These are phyloP conservation scores for Candida hungchunana DNA, from an alignment of 805 yeast genomes.

Conservation along the genomic window DNA sequence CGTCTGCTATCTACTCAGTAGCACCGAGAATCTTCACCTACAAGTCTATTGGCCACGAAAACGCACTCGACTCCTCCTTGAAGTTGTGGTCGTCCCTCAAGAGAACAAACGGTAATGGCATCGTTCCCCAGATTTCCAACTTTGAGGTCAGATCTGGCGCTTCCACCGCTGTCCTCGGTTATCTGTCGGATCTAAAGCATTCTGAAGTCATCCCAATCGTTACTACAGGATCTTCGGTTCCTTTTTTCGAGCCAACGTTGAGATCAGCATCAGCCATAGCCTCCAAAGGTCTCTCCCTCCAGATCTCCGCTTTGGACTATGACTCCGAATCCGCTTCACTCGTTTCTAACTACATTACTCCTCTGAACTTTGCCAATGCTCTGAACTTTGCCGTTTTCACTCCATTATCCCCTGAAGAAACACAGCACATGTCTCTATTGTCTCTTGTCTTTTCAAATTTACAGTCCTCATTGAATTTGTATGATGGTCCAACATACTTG, in stretches of 20 bases:
- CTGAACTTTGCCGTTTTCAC: constrained; percentile 66
- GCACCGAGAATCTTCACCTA: constrained; percentile 61
- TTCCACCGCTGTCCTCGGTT: constrained; percentile 74
- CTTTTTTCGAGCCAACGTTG: constrained; percentile 62
- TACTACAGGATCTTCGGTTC: constrained; percentile 63
- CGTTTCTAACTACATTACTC: constrained; percentile 59
- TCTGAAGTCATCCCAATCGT: constrained; percentile 40
- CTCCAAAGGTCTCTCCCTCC: constrained; percentile 58
- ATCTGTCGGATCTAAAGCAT: constrained; percentile 34
- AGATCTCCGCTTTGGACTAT: constrained; percentile 74
- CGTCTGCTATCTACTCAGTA: constrained; percentile 48
- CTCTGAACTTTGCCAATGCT: constrained; percentile 56
- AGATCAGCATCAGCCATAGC: constrained; percentile 23
- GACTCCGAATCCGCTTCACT: constrained; percentile 48
- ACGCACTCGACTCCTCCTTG: constrained; percentile 55
- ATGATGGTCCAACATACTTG: constrained; percentile 71
- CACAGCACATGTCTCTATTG: constrained; percentile 62
- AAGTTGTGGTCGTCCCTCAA: constrained; percentile 54
- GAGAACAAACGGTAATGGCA: constrained; percentile 48
- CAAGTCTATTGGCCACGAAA: constrained; percentile 58
- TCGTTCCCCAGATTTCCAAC: constrained; percentile 55
- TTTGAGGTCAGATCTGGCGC: constrained; percentile 83
- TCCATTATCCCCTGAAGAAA: constrained; percentile 59
- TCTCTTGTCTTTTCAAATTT: constrained; percentile 57
- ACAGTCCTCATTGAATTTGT: constrained; percentile 60